A percentile compares a stretch with the other conserved stretches of the same genome.
Evolutionary conservation across 2,329 filamentous ascomycete genomes (phyloP).

Genomic region (Xylariaceae sp.): DNA sequence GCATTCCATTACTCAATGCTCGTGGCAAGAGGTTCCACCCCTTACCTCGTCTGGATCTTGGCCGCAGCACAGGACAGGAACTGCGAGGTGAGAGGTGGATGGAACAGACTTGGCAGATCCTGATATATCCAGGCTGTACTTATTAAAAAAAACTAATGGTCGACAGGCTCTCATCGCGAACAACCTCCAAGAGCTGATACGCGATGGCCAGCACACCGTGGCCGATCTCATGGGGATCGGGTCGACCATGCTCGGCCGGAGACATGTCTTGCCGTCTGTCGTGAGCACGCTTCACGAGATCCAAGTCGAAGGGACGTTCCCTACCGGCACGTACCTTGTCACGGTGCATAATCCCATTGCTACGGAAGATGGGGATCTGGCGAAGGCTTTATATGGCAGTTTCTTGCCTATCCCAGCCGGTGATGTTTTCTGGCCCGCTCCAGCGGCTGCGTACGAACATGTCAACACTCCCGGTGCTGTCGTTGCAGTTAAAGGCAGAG

Average conservation of each 20-base stretch:
- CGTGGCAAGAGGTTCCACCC: neutral
- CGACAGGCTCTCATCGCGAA: constrained; percentile 73
- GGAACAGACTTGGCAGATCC: no score
- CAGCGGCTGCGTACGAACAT: constrained; percentile 61
- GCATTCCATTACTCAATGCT: constrained; percentile 4
- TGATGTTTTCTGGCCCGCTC: constrained; percentile 63
- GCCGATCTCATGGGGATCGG: constrained; percentile 91
- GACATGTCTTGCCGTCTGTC: constrained; percentile 84
- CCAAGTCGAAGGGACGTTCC: constrained; percentile 93
- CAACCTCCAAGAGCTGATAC: constrained; percentile 92
- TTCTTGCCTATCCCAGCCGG: constrained; percentile 77
- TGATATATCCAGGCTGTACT: neutral
- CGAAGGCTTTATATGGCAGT: constrained; percentile 83
- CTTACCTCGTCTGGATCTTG: neutral
- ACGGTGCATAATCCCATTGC: constrained; percentile 89
- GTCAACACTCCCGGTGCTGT: constrained; percentile 75
- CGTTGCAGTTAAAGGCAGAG: constrained; percentile 61
- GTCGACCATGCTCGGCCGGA: constrained; percentile 85
- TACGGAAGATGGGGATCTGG: constrained; percentile 79
- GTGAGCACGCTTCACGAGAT: constrained; percentile 74
- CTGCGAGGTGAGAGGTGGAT: no score
- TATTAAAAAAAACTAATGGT: no score
- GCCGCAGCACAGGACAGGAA: neutral
- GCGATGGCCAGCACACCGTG: constrained; percentile 89
- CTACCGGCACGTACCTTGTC: constrained; percentile 85